These are phyloP conservation scores for Pseudonectria foliicola DNA, from an alignment of 2,329 filamentous ascomycete species.

Conservation along the genomic window DNA sequence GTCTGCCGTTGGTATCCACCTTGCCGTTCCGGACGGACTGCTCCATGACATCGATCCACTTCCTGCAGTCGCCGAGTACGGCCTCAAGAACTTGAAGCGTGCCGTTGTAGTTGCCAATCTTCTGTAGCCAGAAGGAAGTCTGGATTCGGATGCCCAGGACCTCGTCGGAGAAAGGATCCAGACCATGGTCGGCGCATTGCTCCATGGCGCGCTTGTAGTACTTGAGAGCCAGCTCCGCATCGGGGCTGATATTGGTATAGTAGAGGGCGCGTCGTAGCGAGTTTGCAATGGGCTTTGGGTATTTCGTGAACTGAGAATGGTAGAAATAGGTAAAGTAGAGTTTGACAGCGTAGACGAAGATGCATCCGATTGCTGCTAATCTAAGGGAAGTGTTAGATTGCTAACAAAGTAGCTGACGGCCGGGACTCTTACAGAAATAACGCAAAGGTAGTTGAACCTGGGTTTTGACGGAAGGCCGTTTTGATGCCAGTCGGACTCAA, in stretches of 20 bases:
- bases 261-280: conserved; percentile 79
- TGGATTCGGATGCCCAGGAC: conserved; percentile 84
- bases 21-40: conserved; percentile 40
- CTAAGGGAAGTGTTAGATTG: conserved; percentile 11
- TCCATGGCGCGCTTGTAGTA: conserved; percentile 77
- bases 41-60: conserved; percentile 52
- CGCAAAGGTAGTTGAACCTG: conserved; percentile 22
- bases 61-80: conserved; percentile 61
- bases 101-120: conserved; percentile 60
- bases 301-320: conserved; percentile 46
- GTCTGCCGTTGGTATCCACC: conserved; percentile 33
- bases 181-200: conserved; percentile 61
- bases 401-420: neutral
- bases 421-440: conserved; percentile 23
- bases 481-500: conserved; percentile 30
- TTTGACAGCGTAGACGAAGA: conserved; percentile 26
- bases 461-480: conserved; percentile 27
- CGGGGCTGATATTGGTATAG: conserved; percentile 70
- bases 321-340: conserved; percentile 51
- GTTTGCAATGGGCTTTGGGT: conserved; percentile 65
- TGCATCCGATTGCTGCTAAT: conserved; percentile 21
- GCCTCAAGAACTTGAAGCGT: conserved; percentile 73
- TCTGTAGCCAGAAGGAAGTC: conserved; percentile 72
- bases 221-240: conserved; percentile 70
- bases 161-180: conserved; percentile 89